These are phyloP conservation scores for Andrographis paniculata DNA, from an alignment of 305 asterid species.

Conservation along the genomic window DNA sequence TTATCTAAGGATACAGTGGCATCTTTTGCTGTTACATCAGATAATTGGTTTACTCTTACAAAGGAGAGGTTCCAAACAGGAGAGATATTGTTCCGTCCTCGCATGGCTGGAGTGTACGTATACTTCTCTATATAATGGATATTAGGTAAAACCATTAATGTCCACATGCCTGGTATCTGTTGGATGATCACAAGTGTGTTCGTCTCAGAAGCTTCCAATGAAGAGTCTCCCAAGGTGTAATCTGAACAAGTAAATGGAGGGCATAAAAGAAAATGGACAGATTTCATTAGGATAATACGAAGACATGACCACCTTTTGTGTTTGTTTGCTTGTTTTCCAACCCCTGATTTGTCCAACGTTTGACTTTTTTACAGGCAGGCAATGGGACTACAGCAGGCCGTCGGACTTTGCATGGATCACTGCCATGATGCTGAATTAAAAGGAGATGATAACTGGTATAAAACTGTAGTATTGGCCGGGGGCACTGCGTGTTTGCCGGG, in stretches of 20 bases:
- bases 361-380: conserved; percentile 51
- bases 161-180: conserved; percentile 11
- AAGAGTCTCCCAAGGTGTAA: conserved; percentile 8
- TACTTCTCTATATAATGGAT: conserved; percentile 22
- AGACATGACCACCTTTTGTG: conserved; percentile 2
- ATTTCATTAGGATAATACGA: conserved; percentile 5
- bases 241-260: conserved; percentile 9
- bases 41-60: conserved; percentile 64
- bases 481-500: conserved; percentile 97
- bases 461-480: conserved; percentile 78
- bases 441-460: conserved; percentile 73
- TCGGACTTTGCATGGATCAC: conserved; percentile 91
- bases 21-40: conserved; percentile 52
- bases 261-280: conserved; percentile 7
- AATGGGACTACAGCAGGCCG: conserved; percentile 85
- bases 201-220: conserved; percentile 7
- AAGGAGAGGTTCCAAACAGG: conserved; percentile 95
- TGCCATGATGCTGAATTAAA: conserved; percentile 79
- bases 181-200: neutral
- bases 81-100: conserved; percentile 89
- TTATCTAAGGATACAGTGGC: conserved; percentile 58
- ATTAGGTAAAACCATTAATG: conserved; percentile 17
- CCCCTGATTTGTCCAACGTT: neutral
- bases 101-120: conserved; percentile 84
- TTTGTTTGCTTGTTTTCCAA: neutral